Evolutionary conservation across 441 rosid species (phyloP).

Genomic region (Mallotus japonicus): DNA sequence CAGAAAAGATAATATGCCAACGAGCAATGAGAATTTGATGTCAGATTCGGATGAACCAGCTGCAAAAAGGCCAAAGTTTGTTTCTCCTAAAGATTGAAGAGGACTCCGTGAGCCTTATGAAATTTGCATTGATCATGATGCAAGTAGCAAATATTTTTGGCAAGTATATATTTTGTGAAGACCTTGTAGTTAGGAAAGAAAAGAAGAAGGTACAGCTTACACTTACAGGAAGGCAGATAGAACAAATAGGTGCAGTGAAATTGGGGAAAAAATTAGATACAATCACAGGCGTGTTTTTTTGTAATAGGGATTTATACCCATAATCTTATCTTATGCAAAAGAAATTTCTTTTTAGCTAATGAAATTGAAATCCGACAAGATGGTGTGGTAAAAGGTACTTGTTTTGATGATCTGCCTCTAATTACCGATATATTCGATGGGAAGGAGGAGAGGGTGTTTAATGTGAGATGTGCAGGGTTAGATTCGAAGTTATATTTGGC

Average conservation of each 20-base stretch:
- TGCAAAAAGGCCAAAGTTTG: background rate
- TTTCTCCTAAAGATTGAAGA: constrained; percentile 2
- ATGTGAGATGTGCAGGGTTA: too few species aligned
- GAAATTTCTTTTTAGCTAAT: too few species aligned
- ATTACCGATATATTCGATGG: too few species aligned
- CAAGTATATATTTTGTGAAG: background rate
- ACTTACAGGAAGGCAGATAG: background rate
- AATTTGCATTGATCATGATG: background rate
- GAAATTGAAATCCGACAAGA: too few species aligned
- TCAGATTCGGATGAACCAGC: constrained; percentile 14
- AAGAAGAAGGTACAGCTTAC: too few species aligned
- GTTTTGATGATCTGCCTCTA: too few species aligned
- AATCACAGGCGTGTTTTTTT: too few species aligned
- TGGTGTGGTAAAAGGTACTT: too few species aligned
- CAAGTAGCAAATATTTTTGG: background rate
- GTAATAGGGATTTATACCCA: too few species aligned
- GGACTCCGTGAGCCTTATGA: background rate
- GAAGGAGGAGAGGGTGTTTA: too few species aligned
- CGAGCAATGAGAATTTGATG: background rate
- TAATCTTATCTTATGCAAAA: too few species aligned
- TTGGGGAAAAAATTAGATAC: background rate
- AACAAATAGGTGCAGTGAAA: background rate
- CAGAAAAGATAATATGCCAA: constrained; percentile 14
- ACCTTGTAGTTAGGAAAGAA: background rate
- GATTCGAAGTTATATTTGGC: too few species aligned